Evolutionary conservation across 495 filamentous ascomycete species (phyloP).

Genomic region (Thozetella sp.): DNA sequence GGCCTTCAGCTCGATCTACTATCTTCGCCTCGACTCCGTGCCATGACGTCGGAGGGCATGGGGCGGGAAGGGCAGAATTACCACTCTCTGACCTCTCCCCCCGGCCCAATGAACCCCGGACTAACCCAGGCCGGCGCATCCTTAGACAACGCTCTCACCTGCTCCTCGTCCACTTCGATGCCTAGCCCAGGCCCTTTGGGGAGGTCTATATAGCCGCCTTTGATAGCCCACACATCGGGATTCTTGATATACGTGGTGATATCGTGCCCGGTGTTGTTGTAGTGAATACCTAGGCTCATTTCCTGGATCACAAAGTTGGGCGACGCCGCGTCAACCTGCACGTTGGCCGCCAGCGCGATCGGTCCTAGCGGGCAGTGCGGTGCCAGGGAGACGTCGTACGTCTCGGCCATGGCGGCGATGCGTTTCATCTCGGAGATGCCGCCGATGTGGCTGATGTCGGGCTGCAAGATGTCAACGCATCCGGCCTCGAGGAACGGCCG

Average conservation of each 20-base stretch:
- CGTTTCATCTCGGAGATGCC: slow-evolving; percentile 74
- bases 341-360: slow-evolving; percentile 72
- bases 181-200: slow-evolving; percentile 67
- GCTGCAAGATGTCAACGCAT: slow-evolving; percentile 75
- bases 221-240: slow-evolving; percentile 62
- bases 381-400: slow-evolving; percentile 77
- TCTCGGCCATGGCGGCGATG: slow-evolving; percentile 75
- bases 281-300: slow-evolving; percentile 81
- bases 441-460: slow-evolving; percentile 75
- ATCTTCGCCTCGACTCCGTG: too few species aligned
- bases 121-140: slow-evolving; percentile 33
- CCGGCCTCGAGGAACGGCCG: slow-evolving; percentile 71
- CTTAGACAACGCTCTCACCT: slow-evolving; percentile 43
- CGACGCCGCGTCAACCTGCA: slow-evolving; percentile 65
- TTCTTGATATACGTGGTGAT: slow-evolving; percentile 69
- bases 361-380: slow-evolving; percentile 80
- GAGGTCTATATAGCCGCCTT: slow-evolving; percentile 67
- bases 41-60: too few species aligned
- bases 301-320: slow-evolving; percentile 81
- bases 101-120: slow-evolving; percentile 70
- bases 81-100: slow-evolving; percentile 75
- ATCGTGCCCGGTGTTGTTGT: slow-evolving; percentile 67
- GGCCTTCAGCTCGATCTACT: too few species aligned
- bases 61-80: too few species aligned
- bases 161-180: slow-evolving; percentile 74